phyloP scores from a whole-genome alignment of 371 early-diverging fungal species.

The Rhizopus sp. region DNA sequence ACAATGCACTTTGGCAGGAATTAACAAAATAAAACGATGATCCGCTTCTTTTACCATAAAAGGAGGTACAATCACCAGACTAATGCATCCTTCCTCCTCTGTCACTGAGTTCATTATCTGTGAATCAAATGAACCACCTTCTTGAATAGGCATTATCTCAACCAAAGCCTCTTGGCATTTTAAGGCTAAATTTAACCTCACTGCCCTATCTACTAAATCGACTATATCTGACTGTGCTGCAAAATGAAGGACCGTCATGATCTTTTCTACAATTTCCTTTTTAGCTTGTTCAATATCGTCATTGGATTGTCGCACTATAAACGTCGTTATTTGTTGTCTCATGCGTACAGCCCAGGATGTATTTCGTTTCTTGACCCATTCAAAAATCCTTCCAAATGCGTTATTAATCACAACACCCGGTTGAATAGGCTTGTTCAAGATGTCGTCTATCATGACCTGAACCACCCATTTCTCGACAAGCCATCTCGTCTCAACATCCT shows the following conservation, averaged over 20 bases:
- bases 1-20: constrained; percentile 42
- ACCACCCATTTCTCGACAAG: constrained; percentile 30
- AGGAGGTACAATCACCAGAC: constrained; percentile 30
- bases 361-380: constrained; percentile 34
- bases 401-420: constrained; percentile 36
- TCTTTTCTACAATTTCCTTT: constrained; percentile 10
- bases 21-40: constrained; percentile 24
- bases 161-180: constrained; percentile 34
- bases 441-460: constrained; percentile 20
- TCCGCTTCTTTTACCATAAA: constrained; percentile 34
- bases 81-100: constrained; percentile 4
- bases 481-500: neutral
- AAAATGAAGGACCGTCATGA: constrained; percentile 6
- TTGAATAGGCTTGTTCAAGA: constrained; percentile 31
- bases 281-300: constrained; percentile 23
- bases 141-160: constrained; percentile 22
- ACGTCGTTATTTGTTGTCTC: constrained; percentile 35
- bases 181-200: constrained; percentile 28
- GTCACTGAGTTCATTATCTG: constrained; percentile 22
- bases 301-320: constrained; percentile 30
- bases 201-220: constrained; percentile 22
- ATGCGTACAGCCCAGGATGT: constrained; percentile 37
- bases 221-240: neutral
- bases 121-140: constrained; percentile 23
- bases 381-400: constrained; percentile 29